Evolutionary conservation across 768 basidiomycete species (phyloP), one percentile per base, ranked within the genome.

Genomic region (Krasilnikovozyma curviuscula): DNA sequence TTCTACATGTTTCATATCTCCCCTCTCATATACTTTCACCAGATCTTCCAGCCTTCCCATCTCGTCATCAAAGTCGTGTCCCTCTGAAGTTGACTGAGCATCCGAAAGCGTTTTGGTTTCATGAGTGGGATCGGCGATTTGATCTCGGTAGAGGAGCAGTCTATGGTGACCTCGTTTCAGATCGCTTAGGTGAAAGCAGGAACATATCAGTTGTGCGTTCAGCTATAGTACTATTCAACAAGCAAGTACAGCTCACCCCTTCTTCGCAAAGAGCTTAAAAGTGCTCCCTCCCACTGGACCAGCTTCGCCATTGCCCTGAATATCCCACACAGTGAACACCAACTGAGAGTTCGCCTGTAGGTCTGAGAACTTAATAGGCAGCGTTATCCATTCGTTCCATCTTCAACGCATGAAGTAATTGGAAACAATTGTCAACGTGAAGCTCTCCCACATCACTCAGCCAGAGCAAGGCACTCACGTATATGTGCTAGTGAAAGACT

Each of bases 281-380:
- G 86, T 93, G 3, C 86, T 76, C 1, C 89, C 91, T 27, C 91
- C 93, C 4, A 95, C 79, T 6, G 88, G 82, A 16, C 75, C 70
- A 2, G 83, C 77, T 39, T 73, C 69, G 7, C 83, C 73, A 21
- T 85, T 79, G 0, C 83, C 81, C 31, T 77, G 81, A 50, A 88
- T 88, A 60, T 97, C 89, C 83, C 86, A 95, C 7, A 95, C 79
- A 0, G 93, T 97, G 58, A 97, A 81, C 0, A 82, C 80, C 44
- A 98, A 71, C 57, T 93, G 88, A 1, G 86, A 78, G 61, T 69
- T 80, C 40, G 85, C 65, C 0, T 86, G 85, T n/a, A 98, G 69
- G 60, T 93, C 88, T 53, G 86, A 85, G 56, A 91, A 93, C 25
- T 79, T 77, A 59, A 93, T 83, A 0, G 91, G 91, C 10, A 97